phyloP scores from a whole-genome alignment of 768 basidiomycete genomes.

The Boletus pseudopeckii region DNA sequence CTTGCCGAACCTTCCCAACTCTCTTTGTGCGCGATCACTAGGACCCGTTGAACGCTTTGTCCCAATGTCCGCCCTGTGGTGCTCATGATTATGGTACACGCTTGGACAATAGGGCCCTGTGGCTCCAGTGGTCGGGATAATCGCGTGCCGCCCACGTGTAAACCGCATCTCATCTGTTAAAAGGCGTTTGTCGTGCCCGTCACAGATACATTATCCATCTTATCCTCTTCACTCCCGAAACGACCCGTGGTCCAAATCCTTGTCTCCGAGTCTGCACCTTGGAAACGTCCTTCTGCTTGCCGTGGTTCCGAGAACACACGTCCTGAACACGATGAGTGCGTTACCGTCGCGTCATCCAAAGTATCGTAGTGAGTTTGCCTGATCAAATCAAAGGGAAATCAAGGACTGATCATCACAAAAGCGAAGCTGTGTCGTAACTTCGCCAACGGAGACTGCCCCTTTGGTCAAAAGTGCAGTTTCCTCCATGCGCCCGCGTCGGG shows the following conservation, averaged over 20 bases:
- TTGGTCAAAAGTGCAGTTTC: slow-evolving; percentile 38
- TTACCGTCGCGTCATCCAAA: slow-evolving; percentile 18
- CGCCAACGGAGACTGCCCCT: slow-evolving; percentile 34
- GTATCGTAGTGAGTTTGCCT: slow-evolving; percentile 31
- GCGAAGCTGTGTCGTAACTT: slow-evolving; percentile 39
- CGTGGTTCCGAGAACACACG: slow-evolving; percentile 4
- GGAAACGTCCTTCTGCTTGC: neutral
- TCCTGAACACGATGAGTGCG: slow-evolving; percentile 6
- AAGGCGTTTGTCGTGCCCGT: slow-evolving; percentile 20
- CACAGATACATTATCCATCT: slow-evolving; percentile 21
- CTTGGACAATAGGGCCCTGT: slow-evolving; percentile 14
- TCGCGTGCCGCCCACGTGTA: slow-evolving; percentile 34
- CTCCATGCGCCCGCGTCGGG: slow-evolving; percentile 26
- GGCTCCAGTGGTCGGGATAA: slow-evolving; percentile 20
- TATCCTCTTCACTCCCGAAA: slow-evolving; percentile 6
- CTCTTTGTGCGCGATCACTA: neutral
- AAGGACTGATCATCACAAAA: slow-evolving; percentile 11
- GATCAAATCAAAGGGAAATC: neutral
- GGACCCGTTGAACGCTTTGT: slow-evolving; percentile 14
- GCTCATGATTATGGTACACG: slow-evolving; percentile 2
- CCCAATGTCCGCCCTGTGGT: neutral
- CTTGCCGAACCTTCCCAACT: neutral
- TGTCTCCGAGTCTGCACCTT: neutral
- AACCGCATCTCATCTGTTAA: slow-evolving; percentile 31
- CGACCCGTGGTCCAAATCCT: neutral